Base-by-base conservation (phyloP, 2,329 filamentous ascomycete genomes). In the Scortechinia acanthostroma region DNA sequence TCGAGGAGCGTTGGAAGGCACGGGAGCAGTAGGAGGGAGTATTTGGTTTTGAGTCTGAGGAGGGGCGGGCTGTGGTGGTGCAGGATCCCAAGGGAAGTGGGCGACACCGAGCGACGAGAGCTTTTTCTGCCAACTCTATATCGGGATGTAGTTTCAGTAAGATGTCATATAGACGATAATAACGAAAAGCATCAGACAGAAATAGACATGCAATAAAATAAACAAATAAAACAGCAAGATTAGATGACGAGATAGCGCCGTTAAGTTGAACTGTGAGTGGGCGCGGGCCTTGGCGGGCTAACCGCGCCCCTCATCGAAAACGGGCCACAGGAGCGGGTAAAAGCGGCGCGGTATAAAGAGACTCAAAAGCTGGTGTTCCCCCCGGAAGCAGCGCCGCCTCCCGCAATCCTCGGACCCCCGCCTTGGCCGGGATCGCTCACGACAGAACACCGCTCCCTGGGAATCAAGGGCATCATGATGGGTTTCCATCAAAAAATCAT, bases 61-160 rank as follows among this genome's bases (percentile, higher is more conserved):
- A 54, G 71, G 57, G 56, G 70, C 55, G 53, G 68, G 50, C 60
- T 78, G 76, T 44, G 86, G 83, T 43, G 86, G 84, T 59, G 86
- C 83, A 37, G 93, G 91, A 60, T 98, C 93, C 93, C 93, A 98
- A 10, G 93, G 91, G 61, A 97, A 96, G 47, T 79, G 73, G 48
- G 93, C 93, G 49, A 97, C 85, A 52, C 86, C 81, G 52, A 94
- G 81, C 53, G 82, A 80, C 1, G 91, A 86, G 25, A 98, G 76
- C 66, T 94, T 96, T 56, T 83, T 76, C 72, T 97, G 91, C 93
- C 93, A 98, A 68, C 84, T 88, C 91, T 97, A 60, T 50, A 28
- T 45, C n/a, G n/a, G n/a, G n/a, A n/a, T n/a, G 46, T 46, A 46
- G 30, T 42, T 43, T 47, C 43, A 45, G 21, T 10, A 46, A n/a